Percentiles rank a stretch among this genome's conserved stretches.
phyloP scores from a whole-genome alignment of 2,329 filamentous ascomycete species.

The Colletotrichum destructivum region DNA sequence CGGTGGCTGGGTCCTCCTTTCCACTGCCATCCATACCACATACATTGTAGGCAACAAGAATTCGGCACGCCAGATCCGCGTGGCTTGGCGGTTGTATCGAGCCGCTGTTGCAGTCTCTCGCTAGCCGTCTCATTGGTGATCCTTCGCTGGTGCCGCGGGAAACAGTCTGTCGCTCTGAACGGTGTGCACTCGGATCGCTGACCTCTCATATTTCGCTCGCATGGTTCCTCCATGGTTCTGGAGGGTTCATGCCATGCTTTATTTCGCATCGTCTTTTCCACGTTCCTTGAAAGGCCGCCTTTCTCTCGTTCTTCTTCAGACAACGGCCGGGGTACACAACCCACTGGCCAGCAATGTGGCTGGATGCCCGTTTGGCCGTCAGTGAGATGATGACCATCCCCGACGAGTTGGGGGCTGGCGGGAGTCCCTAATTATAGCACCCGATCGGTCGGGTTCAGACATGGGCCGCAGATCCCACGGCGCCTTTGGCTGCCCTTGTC shows the following conservation, averaged over 20 bases:
- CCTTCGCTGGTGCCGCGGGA: neutral
- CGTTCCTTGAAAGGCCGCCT: neutral
- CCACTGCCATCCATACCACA: neutral
- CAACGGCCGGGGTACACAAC: neutral
- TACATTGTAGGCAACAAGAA: constrained; percentile 13
- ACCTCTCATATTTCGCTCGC: no score
- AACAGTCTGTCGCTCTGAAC: no score
- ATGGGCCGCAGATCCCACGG: constrained; percentile 23
- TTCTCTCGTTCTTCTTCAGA: neutral
- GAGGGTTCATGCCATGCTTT: no score
- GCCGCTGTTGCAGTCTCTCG: constrained; percentile 25
- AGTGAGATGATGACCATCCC: neutral
- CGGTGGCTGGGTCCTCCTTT: constrained; percentile 13
- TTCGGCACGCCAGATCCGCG: constrained; percentile 12
- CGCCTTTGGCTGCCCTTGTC: neutral
- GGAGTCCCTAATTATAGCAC: constrained; percentile 25
- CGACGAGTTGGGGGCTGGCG: constrained; percentile 7
- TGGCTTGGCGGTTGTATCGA: constrained; percentile 32
- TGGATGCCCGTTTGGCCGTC: constrained; percentile 6
- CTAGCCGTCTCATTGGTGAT: constrained; percentile 1
- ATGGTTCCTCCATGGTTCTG: no score
- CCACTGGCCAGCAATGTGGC: neutral
- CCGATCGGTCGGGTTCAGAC: neutral
- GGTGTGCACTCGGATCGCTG: no score
- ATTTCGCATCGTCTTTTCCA: no score